phyloP scores from a whole-genome alignment of 805 yeast species.

The Nakazawaea wyomingensis region DNA sequence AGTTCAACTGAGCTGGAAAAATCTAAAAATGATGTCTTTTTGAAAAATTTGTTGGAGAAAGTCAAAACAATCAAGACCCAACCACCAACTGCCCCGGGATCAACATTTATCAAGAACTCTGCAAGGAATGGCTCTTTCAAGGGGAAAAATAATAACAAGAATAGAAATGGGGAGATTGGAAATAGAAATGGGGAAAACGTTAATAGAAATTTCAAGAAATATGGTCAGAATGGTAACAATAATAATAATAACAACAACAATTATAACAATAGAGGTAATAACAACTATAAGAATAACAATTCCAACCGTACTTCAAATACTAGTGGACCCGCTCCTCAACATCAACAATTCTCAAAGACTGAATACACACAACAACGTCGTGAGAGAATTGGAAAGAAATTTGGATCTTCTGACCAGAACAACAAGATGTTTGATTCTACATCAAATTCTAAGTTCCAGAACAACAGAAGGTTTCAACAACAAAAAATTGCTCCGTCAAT shows the following conservation, averaged over 20 bases:
- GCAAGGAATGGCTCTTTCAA: background rate
- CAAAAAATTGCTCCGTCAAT: background rate
- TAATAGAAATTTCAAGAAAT: background rate
- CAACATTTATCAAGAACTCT: background rate
- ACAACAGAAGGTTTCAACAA: background rate
- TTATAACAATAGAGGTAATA: background rate
- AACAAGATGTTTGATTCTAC: slow-evolving; percentile 4
- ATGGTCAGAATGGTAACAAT: background rate
- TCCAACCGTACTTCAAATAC: background rate
- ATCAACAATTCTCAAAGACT: background rate
- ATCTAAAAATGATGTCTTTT: background rate
- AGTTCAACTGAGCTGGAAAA: background rate
- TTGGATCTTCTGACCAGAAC: background rate
- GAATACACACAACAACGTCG: slow-evolving; percentile 8
- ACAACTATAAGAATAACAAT: background rate
- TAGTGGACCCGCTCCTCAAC: background rate
- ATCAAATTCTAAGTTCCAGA: background rate
- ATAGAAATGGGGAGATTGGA: background rate
- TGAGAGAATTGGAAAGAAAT: slow-evolving; percentile 1
- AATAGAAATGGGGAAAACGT: background rate
- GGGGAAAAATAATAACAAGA: background rate
- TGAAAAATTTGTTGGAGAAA: slow-evolving; percentile 9
- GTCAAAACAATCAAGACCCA: slow-evolving; percentile 6
- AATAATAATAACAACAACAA: background rate
- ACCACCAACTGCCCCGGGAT: background rate